Base-by-base conservation (phyloP, 1,139 yeast species). In the Saccharomyces hybrid region DNA sequence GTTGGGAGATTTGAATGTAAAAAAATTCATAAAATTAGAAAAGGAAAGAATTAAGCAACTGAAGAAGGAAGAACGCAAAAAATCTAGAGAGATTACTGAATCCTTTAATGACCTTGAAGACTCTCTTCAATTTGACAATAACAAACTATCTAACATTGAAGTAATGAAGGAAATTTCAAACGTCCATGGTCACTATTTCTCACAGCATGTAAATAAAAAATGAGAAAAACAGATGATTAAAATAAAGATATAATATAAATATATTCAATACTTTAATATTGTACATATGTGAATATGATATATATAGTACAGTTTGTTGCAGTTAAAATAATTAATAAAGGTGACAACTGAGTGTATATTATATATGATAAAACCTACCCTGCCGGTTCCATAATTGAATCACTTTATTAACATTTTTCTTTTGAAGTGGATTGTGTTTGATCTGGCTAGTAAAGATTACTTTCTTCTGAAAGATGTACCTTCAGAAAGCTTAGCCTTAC, bases 401-500 rank as follows among this genome's bases (percentile, higher is more conserved):
- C 44, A 38, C 44, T 38, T 38, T 38, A 38, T 38, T 20, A 38
- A 38, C 11, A 13, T 5, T 38, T 13, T 38, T 16, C 42, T 38
- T 38, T 38, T 38, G 25, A 16, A 38, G 44, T 16, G 13, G 13
- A 38, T 16, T 38, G 9, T 11, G 44, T 38, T 9, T 38, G 11
- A 16, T 38, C 44, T 38, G 23, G 5, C 25, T 38, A 11, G n/a
- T 16, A 38, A 16, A 38, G 6, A 20, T 84, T 90, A 93, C 88
- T 93, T 93, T 82, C 88, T 88, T 86, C 99, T 90, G 95, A 89
- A 93, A 73, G 99, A 93, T 75, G 95, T 87, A 76, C 99, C 99
- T 82, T 93, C 99, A 70, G 98, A 88, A 78, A 93, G 86, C 81
- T 88, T 90, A 74, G 98, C 97, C 85, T 93, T 93, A 83, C 99